phyloP scores from a whole-genome alignment of 495 filamentous ascomycete species.

The Hyaloscypha finlandica region DNA sequence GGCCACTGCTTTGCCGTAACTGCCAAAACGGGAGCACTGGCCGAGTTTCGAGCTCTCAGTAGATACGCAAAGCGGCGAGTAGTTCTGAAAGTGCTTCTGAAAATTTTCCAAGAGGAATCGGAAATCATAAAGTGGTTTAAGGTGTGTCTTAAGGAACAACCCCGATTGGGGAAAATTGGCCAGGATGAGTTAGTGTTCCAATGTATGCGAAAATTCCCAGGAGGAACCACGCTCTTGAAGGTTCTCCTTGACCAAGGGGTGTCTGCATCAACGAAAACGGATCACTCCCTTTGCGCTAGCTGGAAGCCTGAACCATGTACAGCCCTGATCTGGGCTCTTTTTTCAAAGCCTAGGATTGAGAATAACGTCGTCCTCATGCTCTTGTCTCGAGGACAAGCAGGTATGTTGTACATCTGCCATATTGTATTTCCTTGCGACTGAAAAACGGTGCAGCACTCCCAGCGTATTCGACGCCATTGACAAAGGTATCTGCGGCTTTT shows the following conservation, averaged over 20 bases:
- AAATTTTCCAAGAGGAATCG: slow-evolving; percentile 7
- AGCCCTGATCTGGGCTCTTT: slow-evolving; percentile 14
- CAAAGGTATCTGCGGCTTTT: slow-evolving; percentile 20
- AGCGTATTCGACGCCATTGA: slow-evolving; percentile 14
- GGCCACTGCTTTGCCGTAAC: slow-evolving; percentile 9
- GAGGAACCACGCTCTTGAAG: slow-evolving; percentile 12
- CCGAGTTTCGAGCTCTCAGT: slow-evolving; percentile 12
- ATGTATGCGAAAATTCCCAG: slow-evolving; percentile 18
- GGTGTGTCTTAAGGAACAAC: slow-evolving; percentile 9
- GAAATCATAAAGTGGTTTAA: slow-evolving; percentile 14
- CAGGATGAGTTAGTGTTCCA: slow-evolving; percentile 15
- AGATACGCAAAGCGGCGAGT: slow-evolving; percentile 11
- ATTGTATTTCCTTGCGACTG: slow-evolving; percentile 1
- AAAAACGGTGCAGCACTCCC: slow-evolving; percentile 9
- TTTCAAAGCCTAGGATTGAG: slow-evolving; percentile 13
- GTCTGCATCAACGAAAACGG: slow-evolving; percentile 11
- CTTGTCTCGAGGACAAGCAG: slow-evolving; percentile 9
- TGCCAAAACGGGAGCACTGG: background rate
- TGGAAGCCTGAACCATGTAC: slow-evolving; percentile 17
- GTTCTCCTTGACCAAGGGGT: slow-evolving; percentile 14
- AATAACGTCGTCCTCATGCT: slow-evolving; percentile 13
- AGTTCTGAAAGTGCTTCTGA: slow-evolving; percentile 16
- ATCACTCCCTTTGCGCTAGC: slow-evolving; percentile 6
- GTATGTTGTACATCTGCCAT: slow-evolving; percentile 4
- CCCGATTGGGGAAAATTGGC: slow-evolving; percentile 4